Evolutionary conservation across 371 early-diverging fungal genomes (phyloP).

Genomic region (Apophysomyces variabilis): DNA sequence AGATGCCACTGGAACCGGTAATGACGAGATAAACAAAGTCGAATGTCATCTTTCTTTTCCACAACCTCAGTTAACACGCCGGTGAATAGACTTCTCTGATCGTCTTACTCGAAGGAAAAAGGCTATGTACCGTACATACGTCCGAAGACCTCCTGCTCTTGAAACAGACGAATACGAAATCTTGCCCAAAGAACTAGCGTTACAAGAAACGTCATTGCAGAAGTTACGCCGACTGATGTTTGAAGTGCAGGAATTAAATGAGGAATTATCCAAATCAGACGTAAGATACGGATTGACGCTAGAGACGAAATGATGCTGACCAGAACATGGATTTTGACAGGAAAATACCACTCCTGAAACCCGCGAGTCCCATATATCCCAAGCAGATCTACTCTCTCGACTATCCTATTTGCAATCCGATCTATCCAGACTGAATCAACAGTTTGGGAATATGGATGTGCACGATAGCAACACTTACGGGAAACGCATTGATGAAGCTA

Average conservation of each 20-base stretch:
- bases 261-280: constrained; percentile 67
- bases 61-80: neutral
- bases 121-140: constrained; percentile 67
- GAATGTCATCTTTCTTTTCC: neutral
- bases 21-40: constrained; percentile 13
- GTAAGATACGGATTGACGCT: constrained; percentile 21
- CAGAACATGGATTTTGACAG: neutral
- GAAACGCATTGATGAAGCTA: constrained; percentile 55
- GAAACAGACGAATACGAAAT: constrained; percentile 71
- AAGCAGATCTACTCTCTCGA: constrained; percentile 67
- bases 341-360: constrained; percentile 14
- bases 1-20: constrained; percentile 50
- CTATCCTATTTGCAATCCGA: constrained; percentile 71
- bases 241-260: constrained; percentile 82
- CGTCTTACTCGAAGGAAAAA: constrained; percentile 65
- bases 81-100: constrained; percentile 65
- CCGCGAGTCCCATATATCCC: constrained; percentile 40
- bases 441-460: constrained; percentile 34
- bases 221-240: constrained; percentile 78
- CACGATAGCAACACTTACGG: constrained; percentile 32
- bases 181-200: constrained; percentile 56
- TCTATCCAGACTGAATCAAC: constrained; percentile 61
- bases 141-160: constrained; percentile 59
- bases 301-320: neutral
- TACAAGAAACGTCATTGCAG: constrained; percentile 78